These are phyloP conservation scores for Hansenula sp. DNA, from an alignment of 1,139 yeast species.

Conservation along the genomic window DNA sequence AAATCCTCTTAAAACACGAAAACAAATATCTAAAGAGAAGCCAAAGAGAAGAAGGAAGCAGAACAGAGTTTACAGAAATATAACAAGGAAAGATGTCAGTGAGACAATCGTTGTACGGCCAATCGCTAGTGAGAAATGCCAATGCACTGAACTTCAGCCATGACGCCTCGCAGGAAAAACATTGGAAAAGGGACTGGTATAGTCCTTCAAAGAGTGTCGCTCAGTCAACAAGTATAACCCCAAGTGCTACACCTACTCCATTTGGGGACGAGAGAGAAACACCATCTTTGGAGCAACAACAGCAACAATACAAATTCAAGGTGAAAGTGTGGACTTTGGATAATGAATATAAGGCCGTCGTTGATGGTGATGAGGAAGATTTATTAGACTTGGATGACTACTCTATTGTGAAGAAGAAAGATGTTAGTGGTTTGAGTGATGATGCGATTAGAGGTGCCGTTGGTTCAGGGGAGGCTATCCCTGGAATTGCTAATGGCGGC, in stretches of 20 bases:
- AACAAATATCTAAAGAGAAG: background rate
- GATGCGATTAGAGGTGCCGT: slow-evolving; percentile 66
- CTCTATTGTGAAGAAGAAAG: slow-evolving; percentile 12
- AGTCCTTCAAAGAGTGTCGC: slow-evolving; percentile 24
- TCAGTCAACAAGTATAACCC: slow-evolving; percentile 21
- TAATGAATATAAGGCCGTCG: slow-evolving; percentile 23
- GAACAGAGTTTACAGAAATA: no score
- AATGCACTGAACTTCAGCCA: slow-evolving; percentile 18
- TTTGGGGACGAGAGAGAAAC: slow-evolving; percentile 20
- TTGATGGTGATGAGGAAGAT: slow-evolving; percentile 39
- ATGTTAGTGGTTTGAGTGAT: slow-evolving; percentile 38
- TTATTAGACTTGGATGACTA: slow-evolving; percentile 28
- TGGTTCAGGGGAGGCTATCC: slow-evolving; percentile 48
- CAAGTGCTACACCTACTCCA: slow-evolving; percentile 28
- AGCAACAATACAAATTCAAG: slow-evolving; percentile 28
- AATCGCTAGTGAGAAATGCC: slow-evolving; percentile 30
- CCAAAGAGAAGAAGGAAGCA: background rate
- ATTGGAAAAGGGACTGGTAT: slow-evolving; percentile 35
- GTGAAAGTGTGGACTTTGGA: slow-evolving; percentile 42
- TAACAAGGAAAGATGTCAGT: slow-evolving; percentile 14
- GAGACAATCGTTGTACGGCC: slow-evolving; percentile 34
- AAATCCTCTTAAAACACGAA: background rate
- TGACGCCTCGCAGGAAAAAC: slow-evolving; percentile 23
- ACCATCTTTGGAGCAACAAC: slow-evolving; percentile 15
- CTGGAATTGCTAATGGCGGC: slow-evolving; percentile 36